Conservation (phyloP, 2,329 filamentous ascomycete species). For the Rutstroemia sp. region DNA sequence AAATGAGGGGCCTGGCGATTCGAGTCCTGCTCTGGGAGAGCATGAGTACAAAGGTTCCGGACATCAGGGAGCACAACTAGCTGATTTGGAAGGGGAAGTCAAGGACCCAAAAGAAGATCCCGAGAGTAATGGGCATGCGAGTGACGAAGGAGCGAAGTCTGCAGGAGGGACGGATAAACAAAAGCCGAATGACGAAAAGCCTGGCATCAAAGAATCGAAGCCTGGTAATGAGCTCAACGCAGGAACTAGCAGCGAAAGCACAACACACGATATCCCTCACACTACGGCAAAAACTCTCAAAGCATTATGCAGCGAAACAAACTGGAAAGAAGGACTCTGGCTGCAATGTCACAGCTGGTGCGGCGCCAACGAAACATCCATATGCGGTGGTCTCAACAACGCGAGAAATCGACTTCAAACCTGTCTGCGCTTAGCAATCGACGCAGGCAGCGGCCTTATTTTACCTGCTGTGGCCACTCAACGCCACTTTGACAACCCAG, state of each 20-base stretch:
- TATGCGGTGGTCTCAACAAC: constrained; percentile 21
- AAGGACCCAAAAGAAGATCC: neutral
- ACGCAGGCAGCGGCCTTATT: constrained; percentile 18
- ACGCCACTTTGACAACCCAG: constrained; percentile 6
- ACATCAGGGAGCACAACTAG: neutral
- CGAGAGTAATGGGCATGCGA: neutral
- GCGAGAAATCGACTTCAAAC: constrained; percentile 20
- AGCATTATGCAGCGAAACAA: constrained; percentile 11
- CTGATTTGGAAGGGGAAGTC: neutral
- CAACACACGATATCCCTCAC: neutral
- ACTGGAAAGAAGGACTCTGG: constrained; percentile 19
- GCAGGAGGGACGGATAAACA: too few species aligned
- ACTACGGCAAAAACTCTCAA: neutral
- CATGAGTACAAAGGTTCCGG: neutral
- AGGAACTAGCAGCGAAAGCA: neutral
- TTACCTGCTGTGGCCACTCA: constrained; percentile 14
- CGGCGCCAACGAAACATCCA: constrained; percentile 11
- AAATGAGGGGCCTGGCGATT: neutral
- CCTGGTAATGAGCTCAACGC: neutral
- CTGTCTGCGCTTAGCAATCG: constrained; percentile 20
- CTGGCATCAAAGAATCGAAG: too few species aligned
- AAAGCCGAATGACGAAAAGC: too few species aligned
- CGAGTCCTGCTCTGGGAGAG: neutral
- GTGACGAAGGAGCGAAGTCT: neutral
- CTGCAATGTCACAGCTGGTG: constrained; percentile 20